Base-by-base conservation (phyloP, 2,329 filamentous ascomycete genomes). In the Pseudogymnoascus sp. region DNA sequence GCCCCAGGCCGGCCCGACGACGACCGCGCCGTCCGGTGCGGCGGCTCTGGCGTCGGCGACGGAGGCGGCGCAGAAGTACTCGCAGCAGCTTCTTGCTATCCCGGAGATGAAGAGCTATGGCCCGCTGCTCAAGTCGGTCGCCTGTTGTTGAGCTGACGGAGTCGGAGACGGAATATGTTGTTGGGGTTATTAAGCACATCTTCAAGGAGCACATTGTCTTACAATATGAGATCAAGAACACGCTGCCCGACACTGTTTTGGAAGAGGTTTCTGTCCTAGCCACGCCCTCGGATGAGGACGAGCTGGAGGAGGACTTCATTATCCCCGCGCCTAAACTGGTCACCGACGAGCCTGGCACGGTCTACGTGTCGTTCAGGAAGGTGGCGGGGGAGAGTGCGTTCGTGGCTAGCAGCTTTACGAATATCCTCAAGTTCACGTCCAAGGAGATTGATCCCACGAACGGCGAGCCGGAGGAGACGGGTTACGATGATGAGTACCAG, bases 191-290 rank as follows among this genome's bases (percentile, higher is more conserved):
- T 76, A 99, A 99, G 81, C 95, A 99, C 74, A 87, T 99, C 71
- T 99, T 97, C 87, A 96, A 96, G 79, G 91, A 96, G 74, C 91
- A 97, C 73, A 81, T 99, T 72, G 93, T 99, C 35, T 80, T 99
- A 62, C 95, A 99, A 73, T 99, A 95, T 76, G 91, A 97, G 73
- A 87, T 99, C 75, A 97, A 96, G 83, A 99, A 99, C 80, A 99
- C 95, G 2, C 82, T 99, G 9, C 88, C 91, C 11, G 91, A 93
- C 65, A 96, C 92, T 14, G 85, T 99, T 28, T 82, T 97, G 35
- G 91, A 96, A 74, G 91, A 96, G 66, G 91, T 96, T 14, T 91
- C 90, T 0, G 86, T 96, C 40, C 83, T 93, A 16, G 89, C 89
- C 31, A 88, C 88, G 0, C 91, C 93, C 4, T 80, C 87, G 1